These are phyloP conservation scores for Wallemia mellicola DNA, from an alignment of 1,284 basidiomycete genomes.

Conservation along the genomic window DNA sequence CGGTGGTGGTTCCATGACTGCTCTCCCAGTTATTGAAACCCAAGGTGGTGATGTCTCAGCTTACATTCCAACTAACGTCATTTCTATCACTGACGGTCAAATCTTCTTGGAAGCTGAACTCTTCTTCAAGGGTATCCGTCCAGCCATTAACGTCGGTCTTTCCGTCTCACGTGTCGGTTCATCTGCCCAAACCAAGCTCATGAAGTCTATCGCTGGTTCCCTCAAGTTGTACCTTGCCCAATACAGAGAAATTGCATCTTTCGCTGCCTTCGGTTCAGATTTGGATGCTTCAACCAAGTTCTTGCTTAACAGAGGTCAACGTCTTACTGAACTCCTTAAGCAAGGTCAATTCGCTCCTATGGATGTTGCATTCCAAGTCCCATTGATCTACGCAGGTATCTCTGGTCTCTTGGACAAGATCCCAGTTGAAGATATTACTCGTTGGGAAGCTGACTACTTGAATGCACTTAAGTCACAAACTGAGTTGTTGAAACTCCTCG, in stretches of 20 bases:
- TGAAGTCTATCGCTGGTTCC: slow-evolving; percentile 99
- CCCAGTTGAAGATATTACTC: slow-evolving; percentile 74
- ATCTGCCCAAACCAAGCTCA: slow-evolving; percentile 95
- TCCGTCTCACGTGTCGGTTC: slow-evolving; percentile 99
- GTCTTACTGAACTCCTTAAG: slow-evolving; percentile 93
- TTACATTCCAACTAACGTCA: slow-evolving; percentile 59
- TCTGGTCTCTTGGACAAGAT: slow-evolving; percentile 88
- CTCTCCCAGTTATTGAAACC: slow-evolving; percentile 96
- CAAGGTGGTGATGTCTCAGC: slow-evolving; percentile 99
- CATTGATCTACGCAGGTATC: slow-evolving; percentile 96
- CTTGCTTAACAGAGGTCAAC: slow-evolving; percentile 85
- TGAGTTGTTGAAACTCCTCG: slow-evolving; percentile 47
- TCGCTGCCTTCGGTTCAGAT: slow-evolving; percentile 96
- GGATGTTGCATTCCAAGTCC: slow-evolving; percentile 83
- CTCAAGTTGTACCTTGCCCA: slow-evolving; percentile 98
- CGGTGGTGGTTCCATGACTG: slow-evolving; percentile 92
- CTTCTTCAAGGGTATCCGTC: slow-evolving; percentile 98
- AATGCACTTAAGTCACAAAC: slow-evolving; percentile 38
- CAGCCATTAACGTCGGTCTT: slow-evolving; percentile 99
- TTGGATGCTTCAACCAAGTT: slow-evolving; percentile 95
- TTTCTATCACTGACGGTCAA: slow-evolving; percentile 93
- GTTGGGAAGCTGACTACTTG: slow-evolving; percentile 74
- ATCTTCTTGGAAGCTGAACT: slow-evolving; percentile 98
- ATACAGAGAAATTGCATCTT: slow-evolving; percentile 98
- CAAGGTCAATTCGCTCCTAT: slow-evolving; percentile 91